Evolutionary conservation across 495 filamentous ascomycete genomes (phyloP), one percentile per base, ranked within the genome.

Genomic region (Neurospora sp.): DNA sequence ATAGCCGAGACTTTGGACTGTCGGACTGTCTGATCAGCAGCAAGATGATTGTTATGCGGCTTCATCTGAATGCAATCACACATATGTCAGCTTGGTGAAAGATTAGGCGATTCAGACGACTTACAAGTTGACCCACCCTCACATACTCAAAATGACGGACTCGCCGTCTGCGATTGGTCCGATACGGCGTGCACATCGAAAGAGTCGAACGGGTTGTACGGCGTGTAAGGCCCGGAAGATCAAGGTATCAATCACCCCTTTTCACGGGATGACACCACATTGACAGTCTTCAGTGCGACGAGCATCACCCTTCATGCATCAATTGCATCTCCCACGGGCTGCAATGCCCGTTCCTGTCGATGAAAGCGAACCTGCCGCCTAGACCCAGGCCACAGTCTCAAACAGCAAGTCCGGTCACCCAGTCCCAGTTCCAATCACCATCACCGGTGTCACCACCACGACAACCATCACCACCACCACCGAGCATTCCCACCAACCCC

Each of bases 271-370:
- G 9, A 18, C 39, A 71, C 44, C 40, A n/a, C 16, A 35, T 59
- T 73, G 40, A 72, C 46, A 4, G 31, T 9, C 5, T 3, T 1
- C 40, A 83, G 83, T 85, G 83, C 71, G 83, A 84, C 70, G 83
- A 85, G 68, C 74, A 78, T n/a, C 81, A 83, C 40, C 83, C 83
- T 10, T 73, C 76, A 69, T 85, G 83, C 68, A 74, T 80, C 46
- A 85, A 85, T 75, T 85, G 83, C 73, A 79, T 82, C 1, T 78
- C 76, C 20, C 83, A 85, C 66, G 79, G 81, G 18, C 79, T 82
- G 31, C 70, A 77, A 44, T 85, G 83, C 68, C 81, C 82, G 66
- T 84, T 82, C 66, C 71, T 78, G 39, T 73, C 76, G 2, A 40
- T 71, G 20, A 70, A 71, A 22, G 46, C 69, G 0, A 46, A 61